phyloP scores from a whole-genome alignment of 2,329 filamentous ascomycete species.

The Fusarium euwallaceae region DNA sequence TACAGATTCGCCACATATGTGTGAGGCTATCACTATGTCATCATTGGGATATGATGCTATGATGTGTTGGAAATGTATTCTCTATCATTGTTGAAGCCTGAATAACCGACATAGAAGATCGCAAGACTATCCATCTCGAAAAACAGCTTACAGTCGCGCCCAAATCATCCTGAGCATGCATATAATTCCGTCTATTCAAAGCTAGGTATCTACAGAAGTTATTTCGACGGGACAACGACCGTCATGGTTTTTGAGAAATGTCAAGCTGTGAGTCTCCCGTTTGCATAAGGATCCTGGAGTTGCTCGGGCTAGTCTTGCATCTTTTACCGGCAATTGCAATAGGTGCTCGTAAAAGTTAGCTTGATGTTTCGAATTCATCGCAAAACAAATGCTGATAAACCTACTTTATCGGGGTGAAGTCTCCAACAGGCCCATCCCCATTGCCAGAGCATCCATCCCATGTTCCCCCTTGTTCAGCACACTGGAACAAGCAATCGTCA shows the following conservation, averaged over 20 bases:
- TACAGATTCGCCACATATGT: neutral
- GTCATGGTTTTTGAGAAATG: neutral
- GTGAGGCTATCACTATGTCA: too few relatives aligned
- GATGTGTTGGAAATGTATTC: too few relatives aligned
- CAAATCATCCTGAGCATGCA: neutral
- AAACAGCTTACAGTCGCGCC: neutral
- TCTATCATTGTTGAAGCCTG: too few relatives aligned
- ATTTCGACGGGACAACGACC: neutral
- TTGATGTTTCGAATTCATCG: neutral
- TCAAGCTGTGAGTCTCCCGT: neutral
- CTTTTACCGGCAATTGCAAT: neutral
- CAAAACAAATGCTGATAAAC: neutral
- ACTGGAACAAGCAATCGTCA: too few relatives aligned
- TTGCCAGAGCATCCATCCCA: too few relatives aligned
- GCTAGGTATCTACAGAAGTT: neutral
- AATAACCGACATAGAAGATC: too few relatives aligned
- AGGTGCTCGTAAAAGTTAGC: neutral
- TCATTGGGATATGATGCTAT: too few relatives aligned
- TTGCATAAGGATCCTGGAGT: neutral
- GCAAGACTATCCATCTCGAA: neutral
- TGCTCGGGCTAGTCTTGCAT: neutral
- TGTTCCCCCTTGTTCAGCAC: too few relatives aligned
- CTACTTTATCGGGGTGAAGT: too few relatives aligned
- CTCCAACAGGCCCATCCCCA: too few relatives aligned
- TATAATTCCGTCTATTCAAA: neutral